Evolutionary conservation across 176 grass and related monocot genomes (phyloP).

Genomic region (Themeda triandra): DNA sequence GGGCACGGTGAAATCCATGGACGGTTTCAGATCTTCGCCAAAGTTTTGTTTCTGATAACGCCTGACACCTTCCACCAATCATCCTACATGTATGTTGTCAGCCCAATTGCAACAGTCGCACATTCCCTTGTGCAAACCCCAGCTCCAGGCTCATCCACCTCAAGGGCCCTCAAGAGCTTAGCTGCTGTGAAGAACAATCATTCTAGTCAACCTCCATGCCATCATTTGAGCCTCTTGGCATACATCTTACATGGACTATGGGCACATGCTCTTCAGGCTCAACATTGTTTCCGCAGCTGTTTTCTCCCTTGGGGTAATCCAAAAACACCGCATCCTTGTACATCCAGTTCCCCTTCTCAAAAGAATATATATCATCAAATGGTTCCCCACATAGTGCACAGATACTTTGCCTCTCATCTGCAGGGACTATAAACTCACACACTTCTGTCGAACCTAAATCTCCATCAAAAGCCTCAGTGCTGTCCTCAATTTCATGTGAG

Average conservation of each 20-base stretch:
- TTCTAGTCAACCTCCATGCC: constrained; percentile 42
- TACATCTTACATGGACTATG: constrained; percentile 52
- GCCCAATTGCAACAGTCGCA: neutral
- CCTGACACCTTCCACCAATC: neutral
- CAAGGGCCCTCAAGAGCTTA: neutral
- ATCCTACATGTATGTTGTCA: neutral
- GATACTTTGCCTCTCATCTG: constrained; percentile 85
- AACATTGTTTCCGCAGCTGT: neutral
- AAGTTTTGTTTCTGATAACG: neutral
- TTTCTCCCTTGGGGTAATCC: constrained; percentile 35
- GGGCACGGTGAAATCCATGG: neutral
- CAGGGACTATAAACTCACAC: constrained; percentile 68
- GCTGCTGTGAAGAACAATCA: neutral
- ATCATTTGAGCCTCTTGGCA: constrained; percentile 20
- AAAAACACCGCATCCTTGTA: constrained; percentile 73
- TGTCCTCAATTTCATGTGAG: constrained; percentile 36
- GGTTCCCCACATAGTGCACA: constrained; percentile 82
- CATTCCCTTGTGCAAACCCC: neutral
- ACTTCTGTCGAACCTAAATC: constrained; percentile 45
- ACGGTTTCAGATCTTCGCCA: neutral
- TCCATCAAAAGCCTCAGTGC: constrained; percentile 20
- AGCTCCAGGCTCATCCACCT: neutral
- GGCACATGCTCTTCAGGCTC: constrained; percentile 6
- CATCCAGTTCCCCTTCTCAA: constrained; percentile 75
- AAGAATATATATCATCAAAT: constrained; percentile 87